These are phyloP conservation scores for Cytospora chrysosperma DNA, from an alignment of 2,329 filamentous ascomycete genomes.

Conservation along the genomic window DNA sequence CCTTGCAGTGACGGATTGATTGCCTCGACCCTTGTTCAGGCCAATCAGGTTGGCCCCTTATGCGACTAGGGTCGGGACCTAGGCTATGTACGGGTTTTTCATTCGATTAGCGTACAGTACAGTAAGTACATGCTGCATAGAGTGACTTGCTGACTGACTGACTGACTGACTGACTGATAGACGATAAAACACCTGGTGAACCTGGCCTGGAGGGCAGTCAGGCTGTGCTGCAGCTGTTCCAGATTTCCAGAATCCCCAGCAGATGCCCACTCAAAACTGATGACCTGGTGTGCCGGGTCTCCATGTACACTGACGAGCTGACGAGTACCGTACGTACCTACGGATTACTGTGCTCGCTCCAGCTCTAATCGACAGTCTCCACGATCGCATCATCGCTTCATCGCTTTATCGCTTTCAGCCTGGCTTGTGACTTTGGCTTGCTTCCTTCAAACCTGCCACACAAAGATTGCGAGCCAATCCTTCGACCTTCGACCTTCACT, in stretches of 20 bases:
- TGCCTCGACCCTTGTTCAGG: not conserved
- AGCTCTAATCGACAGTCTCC: conserved; percentile 1
- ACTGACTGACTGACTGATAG: too few species aligned
- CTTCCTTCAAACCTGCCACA: too few species aligned
- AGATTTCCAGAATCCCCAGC: too few species aligned
- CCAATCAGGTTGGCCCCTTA: not conserved
- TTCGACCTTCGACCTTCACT: conserved; percentile 3
- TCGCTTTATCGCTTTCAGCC: conserved; percentile 18
- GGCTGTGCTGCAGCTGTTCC: too few species aligned
- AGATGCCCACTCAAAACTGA: not conserved
- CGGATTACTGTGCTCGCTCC: not conserved
- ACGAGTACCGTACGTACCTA: not conserved
- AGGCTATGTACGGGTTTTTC: not conserved
- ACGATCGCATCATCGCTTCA: conserved; percentile 22
- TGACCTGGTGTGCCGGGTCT: not conserved
- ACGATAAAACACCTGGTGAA: too few species aligned
- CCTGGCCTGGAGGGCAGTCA: too few species aligned
- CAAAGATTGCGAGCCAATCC: too few species aligned
- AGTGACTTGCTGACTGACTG: too few species aligned
- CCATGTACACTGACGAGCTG: not conserved
- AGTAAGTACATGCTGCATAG: too few species aligned
- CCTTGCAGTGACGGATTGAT: too few species aligned
- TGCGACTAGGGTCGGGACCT: not conserved
- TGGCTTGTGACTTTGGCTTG: conserved; percentile 3
- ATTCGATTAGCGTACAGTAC: too few species aligned